Evolutionary conservation across 768 basidiomycete species (phyloP), one percentile per base, ranked within the genome.

Genomic region (Mycena indigotica): DNA sequence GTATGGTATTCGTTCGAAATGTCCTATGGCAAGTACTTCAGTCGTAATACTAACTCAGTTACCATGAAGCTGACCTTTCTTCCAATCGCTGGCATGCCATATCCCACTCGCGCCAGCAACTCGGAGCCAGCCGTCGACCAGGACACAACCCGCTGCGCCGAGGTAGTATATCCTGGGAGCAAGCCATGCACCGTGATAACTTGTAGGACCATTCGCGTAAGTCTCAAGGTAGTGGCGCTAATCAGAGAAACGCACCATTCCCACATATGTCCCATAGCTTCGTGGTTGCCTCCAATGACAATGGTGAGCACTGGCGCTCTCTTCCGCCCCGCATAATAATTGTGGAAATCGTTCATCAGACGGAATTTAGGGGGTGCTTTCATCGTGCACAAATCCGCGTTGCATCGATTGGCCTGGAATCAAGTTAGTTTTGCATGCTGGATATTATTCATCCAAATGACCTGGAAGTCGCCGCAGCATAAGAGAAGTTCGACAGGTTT

Each of bases 161-260:
- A 99, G 83, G 70, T 91, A 98, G 73, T 97, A 99, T 52, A 99
- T 95, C 67, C 97, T 95, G 0, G 91, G 91, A 0, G 96, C 97
- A 12, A 98, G 73, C 95, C 96, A 98, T 5, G 95, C 96, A 17
- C 96, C 95, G 65, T 98, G 91, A 71, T 94, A 98, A 56, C 93
- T 95, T 52, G 28, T 6, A 52, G n/a, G n/a, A n/a, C n/a, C n/a
- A 10, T 25, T 4, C 25, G 35, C 23, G 50, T 6, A 4, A 5
- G 38, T 3, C 4, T 28, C 4, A 10, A 4, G 16, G 15, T 30
- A 4, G 3, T 3, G 24, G 1, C 5, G 13, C 28, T 10, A 24
- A 3, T 26, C 24, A 3, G 4, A 2, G 19, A 24, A 13, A 57
- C 52, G 25, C 10, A 57, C 57, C 52, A 52, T 24, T 60, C 62